A percentile compares a stretch with the other conserved stretches of the same genome.
These are phyloP conservation scores for Ascochyta fabae DNA, from an alignment of 2,329 filamentous ascomycete genomes.

Conservation along the genomic window DNA sequence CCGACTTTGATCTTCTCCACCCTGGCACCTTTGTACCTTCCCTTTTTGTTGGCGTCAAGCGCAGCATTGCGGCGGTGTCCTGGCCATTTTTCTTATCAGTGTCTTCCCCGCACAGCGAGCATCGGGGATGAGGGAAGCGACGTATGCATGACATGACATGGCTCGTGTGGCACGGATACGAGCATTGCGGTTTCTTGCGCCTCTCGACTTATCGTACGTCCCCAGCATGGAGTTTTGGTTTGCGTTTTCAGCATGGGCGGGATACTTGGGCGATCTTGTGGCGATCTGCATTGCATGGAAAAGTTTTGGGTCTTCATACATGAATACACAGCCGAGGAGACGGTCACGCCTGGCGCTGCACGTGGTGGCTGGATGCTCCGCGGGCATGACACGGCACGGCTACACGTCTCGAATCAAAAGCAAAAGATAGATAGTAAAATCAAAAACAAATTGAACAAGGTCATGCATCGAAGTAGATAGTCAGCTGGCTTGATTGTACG, in stretches of 20 bases:
- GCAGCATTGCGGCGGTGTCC: slow-evolving; percentile 30
- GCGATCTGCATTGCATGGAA: slow-evolving; percentile 29
- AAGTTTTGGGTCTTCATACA: slow-evolving; percentile 26
- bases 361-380: not conserved
- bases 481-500: not conserved
- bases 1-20: slow-evolving; percentile 36
- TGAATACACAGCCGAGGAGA: not conserved
- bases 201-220: slow-evolving; percentile 11
- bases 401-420: not conserved
- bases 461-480: not conserved
- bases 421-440: slow-evolving; percentile 1
- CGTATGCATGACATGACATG: slow-evolving; percentile 21
- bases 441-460: not conserved
- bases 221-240: slow-evolving; percentile 45
- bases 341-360: slow-evolving; percentile 4
- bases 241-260: slow-evolving; percentile 33
- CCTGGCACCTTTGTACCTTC: slow-evolving; percentile 19
- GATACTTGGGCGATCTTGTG: slow-evolving; percentile 11
- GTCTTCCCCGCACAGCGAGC: slow-evolving; percentile 26
- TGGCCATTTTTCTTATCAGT: slow-evolving; percentile 19
- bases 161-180: slow-evolving; percentile 6
- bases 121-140: slow-evolving; percentile 25
- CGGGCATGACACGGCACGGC: not conserved
- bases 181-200: not conserved
- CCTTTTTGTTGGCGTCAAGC: slow-evolving; percentile 29